Evolutionary conservation across 768 basidiomycete genomes (phyloP).

Genomic region (Mycena venus): DNA sequence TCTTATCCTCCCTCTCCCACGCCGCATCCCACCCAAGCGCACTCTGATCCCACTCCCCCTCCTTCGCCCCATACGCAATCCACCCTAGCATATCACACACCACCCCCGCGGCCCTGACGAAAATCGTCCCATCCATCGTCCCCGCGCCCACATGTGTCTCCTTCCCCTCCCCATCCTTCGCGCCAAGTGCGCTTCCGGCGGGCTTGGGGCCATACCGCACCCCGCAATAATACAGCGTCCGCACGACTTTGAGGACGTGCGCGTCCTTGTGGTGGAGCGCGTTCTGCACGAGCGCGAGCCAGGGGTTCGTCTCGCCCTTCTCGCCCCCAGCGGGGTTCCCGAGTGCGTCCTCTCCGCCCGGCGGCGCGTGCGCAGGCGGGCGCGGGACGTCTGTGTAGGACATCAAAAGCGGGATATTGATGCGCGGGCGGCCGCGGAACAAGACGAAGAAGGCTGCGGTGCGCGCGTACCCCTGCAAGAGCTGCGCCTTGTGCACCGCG

Average conservation of each 20-base stretch:
- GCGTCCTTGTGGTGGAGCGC: conserved; percentile 55
- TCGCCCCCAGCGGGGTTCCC: conserved; percentile 42
- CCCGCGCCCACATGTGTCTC: conserved; percentile 52
- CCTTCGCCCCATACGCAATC: conserved; percentile 55
- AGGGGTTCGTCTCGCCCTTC: conserved; percentile 49
- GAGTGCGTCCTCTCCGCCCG: conserved; percentile 29
- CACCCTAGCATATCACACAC: conserved; percentile 57
- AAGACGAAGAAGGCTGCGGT: conserved; percentile 45
- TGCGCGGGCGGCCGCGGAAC: conserved; percentile 55
- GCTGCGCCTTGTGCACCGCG: conserved; percentile 42
- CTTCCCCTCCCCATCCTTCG: conserved; percentile 37
- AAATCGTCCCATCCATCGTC: conserved; percentile 56
- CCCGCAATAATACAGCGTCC: conserved; percentile 51
- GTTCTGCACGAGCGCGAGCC: conserved; percentile 51
- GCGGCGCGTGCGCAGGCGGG: conserved; percentile 38
- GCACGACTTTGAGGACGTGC: conserved; percentile 53
- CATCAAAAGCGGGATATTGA: conserved; percentile 54
- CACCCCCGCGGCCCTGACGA: conserved; percentile 60
- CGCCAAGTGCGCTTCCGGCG: conserved; percentile 45
- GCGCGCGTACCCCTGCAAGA: conserved; percentile 51
- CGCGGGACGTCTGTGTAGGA: conserved; percentile 48
- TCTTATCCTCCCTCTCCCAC: conserved; percentile 52
- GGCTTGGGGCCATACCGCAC: conserved; percentile 47
- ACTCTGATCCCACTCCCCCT: conserved; percentile 54
- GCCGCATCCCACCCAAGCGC: conserved; percentile 62